phyloP scores from a whole-genome alignment of 495 filamentous ascomycete species.

The Tuber aestivum region DNA sequence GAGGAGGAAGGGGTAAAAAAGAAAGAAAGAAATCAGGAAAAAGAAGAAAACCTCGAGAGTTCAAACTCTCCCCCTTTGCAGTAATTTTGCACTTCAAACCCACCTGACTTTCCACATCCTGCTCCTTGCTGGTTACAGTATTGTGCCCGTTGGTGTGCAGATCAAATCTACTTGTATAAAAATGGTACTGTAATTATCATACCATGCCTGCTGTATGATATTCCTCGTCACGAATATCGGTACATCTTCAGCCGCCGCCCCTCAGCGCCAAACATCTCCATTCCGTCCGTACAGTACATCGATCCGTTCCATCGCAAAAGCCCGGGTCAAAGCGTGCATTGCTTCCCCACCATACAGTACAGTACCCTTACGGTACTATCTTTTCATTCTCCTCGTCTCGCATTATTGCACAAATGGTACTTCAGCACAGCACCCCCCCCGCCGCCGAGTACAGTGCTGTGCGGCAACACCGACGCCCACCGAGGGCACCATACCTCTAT shows the following conservation, averaged over 20 bases:
- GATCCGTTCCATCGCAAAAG: neutral
- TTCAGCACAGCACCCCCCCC: neutral
- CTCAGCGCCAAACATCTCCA: neutral
- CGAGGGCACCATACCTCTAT: no score
- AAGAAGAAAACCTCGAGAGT: neutral
- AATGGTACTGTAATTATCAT: no score
- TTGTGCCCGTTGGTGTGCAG: neutral
- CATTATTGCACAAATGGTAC: neutral
- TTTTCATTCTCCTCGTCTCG: neutral
- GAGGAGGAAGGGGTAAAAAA: neutral
- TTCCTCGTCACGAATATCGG: no score
- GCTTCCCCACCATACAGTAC: neutral
- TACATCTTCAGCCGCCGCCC: neutral
- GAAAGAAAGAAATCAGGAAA: neutral
- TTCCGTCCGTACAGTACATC: conserved; percentile 1
- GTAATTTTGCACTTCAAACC: neutral
- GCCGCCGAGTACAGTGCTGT: neutral
- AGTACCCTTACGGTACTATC: neutral
- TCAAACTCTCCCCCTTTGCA: neutral
- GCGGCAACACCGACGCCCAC: no score
- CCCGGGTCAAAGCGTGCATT: conserved; percentile 10
- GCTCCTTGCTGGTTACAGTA: neutral
- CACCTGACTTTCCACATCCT: neutral
- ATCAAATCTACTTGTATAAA: no score
- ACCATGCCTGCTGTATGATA: no score